Percentiles rank a stretch among this genome's conserved stretches.
phyloP scores from a whole-genome alignment of 352 stramenopile genomes.

The Globisporangium megalacanthum region DNA sequence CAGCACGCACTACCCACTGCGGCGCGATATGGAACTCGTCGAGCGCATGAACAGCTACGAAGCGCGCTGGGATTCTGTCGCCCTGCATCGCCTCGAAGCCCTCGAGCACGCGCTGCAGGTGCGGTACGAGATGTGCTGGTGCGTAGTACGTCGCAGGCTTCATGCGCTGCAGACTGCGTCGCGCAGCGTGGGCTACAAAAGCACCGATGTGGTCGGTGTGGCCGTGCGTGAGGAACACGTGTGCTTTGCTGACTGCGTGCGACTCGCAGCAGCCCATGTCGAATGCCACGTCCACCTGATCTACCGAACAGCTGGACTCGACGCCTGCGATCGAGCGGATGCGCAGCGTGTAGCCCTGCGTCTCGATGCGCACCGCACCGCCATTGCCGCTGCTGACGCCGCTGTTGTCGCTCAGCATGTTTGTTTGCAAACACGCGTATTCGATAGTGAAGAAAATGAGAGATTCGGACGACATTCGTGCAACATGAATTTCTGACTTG shows the following conservation, averaged over 20 bases:
- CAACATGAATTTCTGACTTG: not conserved
- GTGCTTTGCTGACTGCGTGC: conserved; percentile 43
- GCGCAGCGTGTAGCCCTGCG: conserved; percentile 46
- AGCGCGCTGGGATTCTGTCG: conserved; percentile 39
- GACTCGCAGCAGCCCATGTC: conserved; percentile 60
- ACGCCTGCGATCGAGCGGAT: conserved; percentile 62
- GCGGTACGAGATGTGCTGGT: conserved; percentile 37
- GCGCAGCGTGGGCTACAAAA: conserved; percentile 55
- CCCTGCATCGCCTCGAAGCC: conserved; percentile 57
- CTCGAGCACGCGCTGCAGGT: conserved; percentile 50
- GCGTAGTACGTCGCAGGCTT: conserved; percentile 69
- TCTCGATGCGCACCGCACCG: conserved; percentile 19
- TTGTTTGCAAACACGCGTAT: not conserved
- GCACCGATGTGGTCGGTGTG: conserved; percentile 80
- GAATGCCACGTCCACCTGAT: conserved; percentile 70
- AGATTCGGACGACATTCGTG: not conserved
- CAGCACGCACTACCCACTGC: conserved; percentile 55
- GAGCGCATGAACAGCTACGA: conserved; percentile 45
- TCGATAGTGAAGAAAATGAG: not conserved
- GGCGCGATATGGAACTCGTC: conserved; percentile 53
- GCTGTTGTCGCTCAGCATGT: not conserved
- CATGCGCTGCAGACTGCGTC: conserved; percentile 41
- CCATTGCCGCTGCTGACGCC: not conserved
- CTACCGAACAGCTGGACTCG: conserved; percentile 73
- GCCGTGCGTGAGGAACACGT: conserved; percentile 87